phyloP scores from a whole-genome alignment of 345 rosid genomes.

The Punica granatum region DNA sequence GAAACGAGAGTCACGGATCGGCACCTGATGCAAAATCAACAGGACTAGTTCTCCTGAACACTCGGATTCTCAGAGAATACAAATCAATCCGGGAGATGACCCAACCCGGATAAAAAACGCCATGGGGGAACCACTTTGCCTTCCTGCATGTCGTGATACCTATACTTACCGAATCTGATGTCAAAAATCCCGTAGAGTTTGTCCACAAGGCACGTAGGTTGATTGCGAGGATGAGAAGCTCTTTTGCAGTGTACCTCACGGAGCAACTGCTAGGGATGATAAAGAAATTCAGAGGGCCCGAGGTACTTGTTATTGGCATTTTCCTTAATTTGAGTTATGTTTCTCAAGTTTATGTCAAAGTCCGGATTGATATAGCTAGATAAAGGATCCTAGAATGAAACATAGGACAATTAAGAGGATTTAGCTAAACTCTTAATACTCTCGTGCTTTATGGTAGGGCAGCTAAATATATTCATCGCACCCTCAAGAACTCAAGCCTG shows the following conservation, averaged over 20 bases:
- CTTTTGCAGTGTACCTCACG: conserved; percentile 21
- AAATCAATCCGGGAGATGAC: conserved; percentile 42
- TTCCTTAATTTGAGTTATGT: no score
- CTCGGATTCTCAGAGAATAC: conserved; percentile 32
- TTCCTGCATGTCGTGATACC: conserved; percentile 31
- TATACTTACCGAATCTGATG: conserved; percentile 3
- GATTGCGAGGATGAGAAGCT: conserved; percentile 19
- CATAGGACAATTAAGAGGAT: no score
- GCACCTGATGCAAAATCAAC: conserved; percentile 18
- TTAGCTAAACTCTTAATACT: neutral
- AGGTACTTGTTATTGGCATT: no score
- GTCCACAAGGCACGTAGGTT: conserved; percentile 14
- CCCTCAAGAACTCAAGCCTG: conserved; percentile 45
- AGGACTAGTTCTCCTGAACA: conserved; percentile 43
- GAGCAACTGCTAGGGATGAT: conserved; percentile 19
- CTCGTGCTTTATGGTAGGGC: conserved; percentile 15
- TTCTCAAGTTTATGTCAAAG: no score
- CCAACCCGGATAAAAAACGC: conserved; percentile 20
- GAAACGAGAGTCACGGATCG: conserved; percentile 11
- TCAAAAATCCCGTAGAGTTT: conserved; percentile 20
- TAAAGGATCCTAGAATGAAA: no score
- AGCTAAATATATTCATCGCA: conserved; percentile 24
- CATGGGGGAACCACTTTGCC: conserved; percentile 40
- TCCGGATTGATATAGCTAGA: no score
- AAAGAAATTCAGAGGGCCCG: conserved; percentile 25